phyloP scores from a whole-genome alignment of 1,139 yeast species.

The Taphrina betulina region DNA sequence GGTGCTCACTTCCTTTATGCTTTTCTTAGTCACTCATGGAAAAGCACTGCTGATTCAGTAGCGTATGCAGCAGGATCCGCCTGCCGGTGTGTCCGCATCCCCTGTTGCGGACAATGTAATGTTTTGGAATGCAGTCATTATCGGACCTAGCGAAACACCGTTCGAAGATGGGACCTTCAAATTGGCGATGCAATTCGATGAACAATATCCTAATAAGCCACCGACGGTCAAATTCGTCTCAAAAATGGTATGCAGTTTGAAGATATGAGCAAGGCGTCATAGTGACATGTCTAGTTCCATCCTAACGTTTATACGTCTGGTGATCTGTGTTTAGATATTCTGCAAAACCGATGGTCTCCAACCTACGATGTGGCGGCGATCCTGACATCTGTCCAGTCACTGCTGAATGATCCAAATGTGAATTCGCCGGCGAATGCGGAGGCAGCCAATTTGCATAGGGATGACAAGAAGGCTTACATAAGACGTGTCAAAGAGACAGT shows the following conservation, averaged over 20 bases:
- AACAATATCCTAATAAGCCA: constrained; percentile 96
- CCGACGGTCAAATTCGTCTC: constrained; percentile 87
- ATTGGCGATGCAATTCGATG: constrained; percentile 82
- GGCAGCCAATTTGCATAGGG: constrained; percentile 93
- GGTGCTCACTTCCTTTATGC: too few relatives aligned
- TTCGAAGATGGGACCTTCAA: constrained; percentile 97
- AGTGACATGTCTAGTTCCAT: constrained; percentile 54
- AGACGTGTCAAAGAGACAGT: constrained; percentile 92
- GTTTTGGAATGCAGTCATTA: constrained; percentile 97
- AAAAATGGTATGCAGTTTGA: constrained; percentile 56
- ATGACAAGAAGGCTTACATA: constrained; percentile 87
- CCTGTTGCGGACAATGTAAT: constrained; percentile 96
- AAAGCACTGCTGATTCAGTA: constrained; percentile 39
- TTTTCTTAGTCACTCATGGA: not conserved
- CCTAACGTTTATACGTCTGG: constrained; percentile 97
- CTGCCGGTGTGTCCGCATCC: constrained; percentile 96
- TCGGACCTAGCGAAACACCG: constrained; percentile 97
- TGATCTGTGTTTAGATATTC: constrained; percentile 89
- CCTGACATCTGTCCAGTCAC: constrained; percentile 71
- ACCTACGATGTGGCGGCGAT: constrained; percentile 98
- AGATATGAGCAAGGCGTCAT: not conserved
- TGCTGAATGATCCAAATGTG: constrained; percentile 92
- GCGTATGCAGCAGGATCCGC: constrained; percentile 98
- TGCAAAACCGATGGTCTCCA: constrained; percentile 98
- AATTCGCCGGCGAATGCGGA: constrained; percentile 97